Percentiles rank a stretch among this genome's conserved stretches.
Evolutionary conservation across 2,329 filamentous ascomycete species (phyloP).

Genomic region (Aureobasidium leucospermi): DNA sequence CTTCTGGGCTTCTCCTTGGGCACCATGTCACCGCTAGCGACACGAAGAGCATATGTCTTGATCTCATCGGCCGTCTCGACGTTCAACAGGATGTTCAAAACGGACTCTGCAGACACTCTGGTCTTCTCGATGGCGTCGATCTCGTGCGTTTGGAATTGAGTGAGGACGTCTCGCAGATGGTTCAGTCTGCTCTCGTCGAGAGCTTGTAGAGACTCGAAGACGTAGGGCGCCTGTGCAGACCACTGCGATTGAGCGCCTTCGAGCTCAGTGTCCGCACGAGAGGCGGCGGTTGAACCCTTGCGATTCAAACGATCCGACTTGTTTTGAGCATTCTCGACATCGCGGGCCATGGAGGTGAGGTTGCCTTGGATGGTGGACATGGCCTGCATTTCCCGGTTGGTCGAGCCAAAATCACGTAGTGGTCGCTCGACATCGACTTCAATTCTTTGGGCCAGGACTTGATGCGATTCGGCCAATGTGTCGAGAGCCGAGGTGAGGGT

Average conservation of each 20-base stretch:
- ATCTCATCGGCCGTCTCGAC: slow-evolving; percentile 85
- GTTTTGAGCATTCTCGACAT: slow-evolving; percentile 76
- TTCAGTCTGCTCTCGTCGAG: slow-evolving; percentile 85
- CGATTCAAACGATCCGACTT: slow-evolving; percentile 76
- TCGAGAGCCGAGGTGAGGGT: slow-evolving; percentile 76
- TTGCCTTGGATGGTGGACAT: slow-evolving; percentile 79
- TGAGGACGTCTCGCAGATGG: slow-evolving; percentile 81
- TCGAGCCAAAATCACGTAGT: slow-evolving; percentile 65
- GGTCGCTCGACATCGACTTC: slow-evolving; percentile 83
- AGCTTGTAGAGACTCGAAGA: slow-evolving; percentile 87
- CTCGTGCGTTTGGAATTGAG: slow-evolving; percentile 89
- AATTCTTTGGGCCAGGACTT: slow-evolving; percentile 70
- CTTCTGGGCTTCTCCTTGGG: neutral
- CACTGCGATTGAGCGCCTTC: slow-evolving; percentile 78
- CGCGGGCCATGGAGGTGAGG: slow-evolving; percentile 70
- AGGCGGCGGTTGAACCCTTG: slow-evolving; percentile 76
- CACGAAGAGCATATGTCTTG: slow-evolving; percentile 55
- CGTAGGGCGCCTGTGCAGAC: slow-evolving; percentile 89
- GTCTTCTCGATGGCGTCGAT: slow-evolving; percentile 75
- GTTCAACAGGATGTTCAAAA: slow-evolving; percentile 75
- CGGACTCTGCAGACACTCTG: slow-evolving; percentile 67
- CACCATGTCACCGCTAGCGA: slow-evolving; percentile 21
- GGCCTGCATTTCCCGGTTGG: slow-evolving; percentile 67
- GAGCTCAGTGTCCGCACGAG: slow-evolving; percentile 63
- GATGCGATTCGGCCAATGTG: slow-evolving; percentile 74